Percentiles rank a stretch among this genome's conserved stretches.
phyloP scores from a whole-genome alignment of 805 yeast species.

The Kodamaea kakaduensis region DNA sequence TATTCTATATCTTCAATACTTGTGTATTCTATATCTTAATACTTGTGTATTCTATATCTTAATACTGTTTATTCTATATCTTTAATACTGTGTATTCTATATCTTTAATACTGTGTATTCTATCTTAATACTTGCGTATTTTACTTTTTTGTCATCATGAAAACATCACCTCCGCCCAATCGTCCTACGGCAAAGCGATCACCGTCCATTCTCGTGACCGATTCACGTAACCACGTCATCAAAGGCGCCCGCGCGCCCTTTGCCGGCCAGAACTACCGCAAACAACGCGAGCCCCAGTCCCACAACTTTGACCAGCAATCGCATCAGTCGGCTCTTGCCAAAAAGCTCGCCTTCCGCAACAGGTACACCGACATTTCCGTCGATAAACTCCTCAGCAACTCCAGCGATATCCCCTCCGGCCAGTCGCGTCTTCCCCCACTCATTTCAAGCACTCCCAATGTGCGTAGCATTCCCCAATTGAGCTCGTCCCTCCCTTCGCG shows the following conservation, averaged over 20 bases:
- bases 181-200: constrained; percentile 77
- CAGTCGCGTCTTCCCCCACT: constrained; percentile 44
- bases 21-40: no score
- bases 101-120: no score
- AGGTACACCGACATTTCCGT: constrained; percentile 77
- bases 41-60: no score
- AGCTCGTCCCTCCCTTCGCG: constrained; percentile 61
- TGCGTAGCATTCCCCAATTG: constrained; percentile 49
- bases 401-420: constrained; percentile 87
- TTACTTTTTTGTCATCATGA: no score
- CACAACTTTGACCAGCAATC: constrained; percentile 19
- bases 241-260: constrained; percentile 68
- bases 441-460: constrained; percentile 21
- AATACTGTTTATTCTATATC: no score
- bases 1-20: no score
- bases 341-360: constrained; percentile 27
- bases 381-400: constrained; percentile 69
- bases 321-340: constrained; percentile 23
- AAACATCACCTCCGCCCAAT: neutral
- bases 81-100: no score
- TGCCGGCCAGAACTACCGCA: constrained; percentile 58
- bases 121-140: no score
- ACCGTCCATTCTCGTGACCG: constrained; percentile 92
- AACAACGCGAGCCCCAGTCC: constrained; percentile 30
- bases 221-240: constrained; percentile 57